These are phyloP conservation scores for Leucosporidium creatinivorum DNA, from an alignment of 768 basidiomycete genomes.

Conservation along the genomic window DNA sequence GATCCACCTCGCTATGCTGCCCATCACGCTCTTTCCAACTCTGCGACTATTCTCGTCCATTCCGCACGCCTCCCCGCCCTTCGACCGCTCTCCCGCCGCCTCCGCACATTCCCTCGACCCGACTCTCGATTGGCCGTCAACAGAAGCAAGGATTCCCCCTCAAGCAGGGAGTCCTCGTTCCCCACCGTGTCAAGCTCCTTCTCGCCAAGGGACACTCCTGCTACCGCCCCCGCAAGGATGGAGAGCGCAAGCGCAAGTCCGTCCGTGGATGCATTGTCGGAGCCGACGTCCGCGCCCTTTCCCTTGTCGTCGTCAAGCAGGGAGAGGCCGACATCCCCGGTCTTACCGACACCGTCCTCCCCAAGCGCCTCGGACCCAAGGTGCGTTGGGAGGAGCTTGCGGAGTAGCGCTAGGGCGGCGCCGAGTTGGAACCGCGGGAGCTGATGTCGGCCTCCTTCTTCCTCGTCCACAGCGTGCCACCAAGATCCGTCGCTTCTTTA, in stretches of 20 bases:
- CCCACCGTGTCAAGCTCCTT: slow-evolving; percentile 85
- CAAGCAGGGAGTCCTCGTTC: slow-evolving; percentile 97
- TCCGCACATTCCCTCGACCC: neutral
- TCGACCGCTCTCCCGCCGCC: neutral
- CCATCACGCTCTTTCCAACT: neutral
- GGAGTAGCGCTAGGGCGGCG: neutral
- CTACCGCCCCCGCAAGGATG: slow-evolving; percentile 82
- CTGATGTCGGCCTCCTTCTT: neutral
- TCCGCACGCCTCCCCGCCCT: neutral
- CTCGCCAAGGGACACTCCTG: slow-evolving; percentile 95
- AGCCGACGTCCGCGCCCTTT: slow-evolving; percentile 89
- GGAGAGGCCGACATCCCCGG: slow-evolving; percentile 84
- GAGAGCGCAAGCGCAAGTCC: slow-evolving; percentile 98
- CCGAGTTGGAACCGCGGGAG: neutral
- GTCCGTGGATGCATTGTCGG: slow-evolving; percentile 97
- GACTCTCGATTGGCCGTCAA: slow-evolving; percentile 3
- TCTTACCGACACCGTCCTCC: slow-evolving; percentile 81
- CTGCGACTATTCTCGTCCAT: neutral
- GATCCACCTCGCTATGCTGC: neutral
- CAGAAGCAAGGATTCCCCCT: slow-evolving; percentile 92
- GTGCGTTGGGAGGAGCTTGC: slow-evolving; percentile 1
- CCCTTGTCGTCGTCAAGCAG: slow-evolving; percentile 88
- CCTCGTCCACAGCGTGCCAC: slow-evolving; percentile 52
- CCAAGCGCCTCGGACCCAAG: slow-evolving; percentile 95
- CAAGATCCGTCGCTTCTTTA: slow-evolving; percentile 96